Evolutionary conservation across 2,329 filamentous ascomycete species (phyloP).

Genomic region (Neonectria ditissima): DNA sequence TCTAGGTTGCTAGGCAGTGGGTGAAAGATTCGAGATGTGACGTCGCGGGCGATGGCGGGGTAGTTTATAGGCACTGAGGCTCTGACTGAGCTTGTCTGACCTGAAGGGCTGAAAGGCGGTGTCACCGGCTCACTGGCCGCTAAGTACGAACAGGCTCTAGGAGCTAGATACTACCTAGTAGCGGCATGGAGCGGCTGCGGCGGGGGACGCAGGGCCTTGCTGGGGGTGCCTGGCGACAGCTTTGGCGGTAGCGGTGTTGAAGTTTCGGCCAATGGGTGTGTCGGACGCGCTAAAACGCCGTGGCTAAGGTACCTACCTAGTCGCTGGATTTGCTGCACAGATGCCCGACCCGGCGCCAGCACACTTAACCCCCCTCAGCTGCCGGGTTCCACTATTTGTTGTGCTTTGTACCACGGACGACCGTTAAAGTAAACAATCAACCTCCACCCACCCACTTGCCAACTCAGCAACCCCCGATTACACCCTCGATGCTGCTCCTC

Average conservation of each 20-base stretch:
- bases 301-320: too few species aligned
- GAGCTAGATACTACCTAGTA: too few species aligned
- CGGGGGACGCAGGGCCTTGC: constrained; percentile 40
- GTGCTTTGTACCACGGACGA: neutral
- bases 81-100: constrained; percentile 22
- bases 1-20: constrained; percentile 22
- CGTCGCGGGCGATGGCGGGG: constrained; percentile 43
- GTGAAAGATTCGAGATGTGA: constrained; percentile 40
- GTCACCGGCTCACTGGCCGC: constrained; percentile 26
- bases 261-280: constrained; percentile 31
- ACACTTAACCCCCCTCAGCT: constrained; percentile 7
- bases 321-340: constrained; percentile 40
- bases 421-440: constrained; percentile 34
- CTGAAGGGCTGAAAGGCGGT: constrained; percentile 37
- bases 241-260: constrained; percentile 17
- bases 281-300: constrained; percentile 20
- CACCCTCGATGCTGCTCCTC: constrained; percentile 27
- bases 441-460: constrained; percentile 14
- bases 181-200: constrained; percentile 19
- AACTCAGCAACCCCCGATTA: constrained; percentile 21
- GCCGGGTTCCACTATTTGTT: constrained; percentile 22
- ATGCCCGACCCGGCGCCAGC: constrained; percentile 46
- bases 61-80: constrained; percentile 32
- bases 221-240: constrained; percentile 38
- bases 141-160: constrained; percentile 5